Evolutionary conservation across 140 eudicot species (phyloP).

Genomic region (Cichorium intybus): DNA sequence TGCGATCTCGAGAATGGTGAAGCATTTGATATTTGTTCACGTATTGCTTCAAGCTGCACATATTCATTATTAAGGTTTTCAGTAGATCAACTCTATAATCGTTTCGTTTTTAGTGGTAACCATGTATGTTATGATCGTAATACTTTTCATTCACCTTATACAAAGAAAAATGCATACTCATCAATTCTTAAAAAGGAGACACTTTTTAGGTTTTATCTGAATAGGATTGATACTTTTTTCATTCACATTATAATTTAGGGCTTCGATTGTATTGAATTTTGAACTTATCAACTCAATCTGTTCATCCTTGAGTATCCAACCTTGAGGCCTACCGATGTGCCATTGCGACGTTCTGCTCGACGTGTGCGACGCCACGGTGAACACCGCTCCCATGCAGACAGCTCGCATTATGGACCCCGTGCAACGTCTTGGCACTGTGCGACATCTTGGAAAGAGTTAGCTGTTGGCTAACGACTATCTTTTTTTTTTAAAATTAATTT

Average conservation of each 20-base stretch:
- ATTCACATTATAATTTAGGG: not conserved
- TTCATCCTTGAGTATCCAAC: not conserved
- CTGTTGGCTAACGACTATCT: too few species aligned
- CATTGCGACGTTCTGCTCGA: too few species aligned
- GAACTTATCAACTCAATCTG: not conserved
- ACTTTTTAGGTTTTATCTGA: constrained; percentile 1
- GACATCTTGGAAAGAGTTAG: too few species aligned
- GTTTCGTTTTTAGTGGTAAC: not conserved
- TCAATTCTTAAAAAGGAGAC: not conserved
- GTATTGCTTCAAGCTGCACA: not conserved
- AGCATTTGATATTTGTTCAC: not conserved
- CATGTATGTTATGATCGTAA: not conserved
- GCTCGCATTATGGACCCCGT: too few species aligned
- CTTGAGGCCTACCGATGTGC: too few species aligned
- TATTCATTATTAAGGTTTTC: not conserved
- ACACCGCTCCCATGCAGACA: too few species aligned
- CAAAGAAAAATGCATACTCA: not conserved
- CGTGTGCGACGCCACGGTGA: constrained; percentile 64
- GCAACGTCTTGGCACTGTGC: too few species aligned
- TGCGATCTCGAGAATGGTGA: constrained; percentile 44
- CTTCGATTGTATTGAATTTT: not conserved
- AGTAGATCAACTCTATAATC: not conserved
- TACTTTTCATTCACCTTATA: not conserved
- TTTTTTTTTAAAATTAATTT: too few species aligned
- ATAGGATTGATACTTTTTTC: constrained; percentile 1